These are phyloP conservation scores for Sporothrix globosa DNA, from an alignment of 2,329 filamentous ascomycete species.

Conservation along the genomic window DNA sequence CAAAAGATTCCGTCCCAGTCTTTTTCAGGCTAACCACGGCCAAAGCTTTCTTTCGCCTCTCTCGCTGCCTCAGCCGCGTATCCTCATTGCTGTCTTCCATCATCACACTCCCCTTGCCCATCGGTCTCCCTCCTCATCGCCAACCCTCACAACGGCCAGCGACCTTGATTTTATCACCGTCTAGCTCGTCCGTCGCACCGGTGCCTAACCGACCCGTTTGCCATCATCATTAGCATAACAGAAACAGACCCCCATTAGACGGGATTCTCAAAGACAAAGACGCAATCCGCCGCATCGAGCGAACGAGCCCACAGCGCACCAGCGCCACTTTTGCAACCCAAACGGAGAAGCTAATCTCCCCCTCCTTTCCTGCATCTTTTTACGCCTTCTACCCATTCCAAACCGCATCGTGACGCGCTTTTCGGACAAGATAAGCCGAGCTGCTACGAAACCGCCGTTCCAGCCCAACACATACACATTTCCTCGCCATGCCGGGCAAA, in stretches of 20 bases:
- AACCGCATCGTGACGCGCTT: slow-evolving; percentile 9
- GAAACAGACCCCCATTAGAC: slow-evolving; percentile 11
- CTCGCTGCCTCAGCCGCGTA: slow-evolving; percentile 31
- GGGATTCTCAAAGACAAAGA: slow-evolving; percentile 6
- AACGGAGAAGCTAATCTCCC: not conserved
- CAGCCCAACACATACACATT: slow-evolving; percentile 25
- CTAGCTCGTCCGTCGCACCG: not conserved
- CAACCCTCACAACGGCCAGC: slow-evolving; percentile 11
- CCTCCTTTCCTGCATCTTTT: not conserved
- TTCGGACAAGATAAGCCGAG: not conserved
- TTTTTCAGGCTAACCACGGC: slow-evolving; percentile 28
- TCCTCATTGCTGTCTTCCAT: slow-evolving; percentile 29
- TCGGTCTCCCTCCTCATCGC: not conserved
- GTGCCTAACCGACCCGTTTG: not conserved
- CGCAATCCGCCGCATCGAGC: slow-evolving; percentile 17
- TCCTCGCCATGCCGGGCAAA: slow-evolving; percentile 67
- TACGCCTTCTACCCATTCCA: not conserved
- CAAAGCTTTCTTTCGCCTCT: slow-evolving; percentile 28
- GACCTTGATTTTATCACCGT: slow-evolving; percentile 2
- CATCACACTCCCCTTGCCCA: slow-evolving; percentile 21
- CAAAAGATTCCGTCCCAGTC: slow-evolving; percentile 3
- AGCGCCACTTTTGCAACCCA: slow-evolving; percentile 16
- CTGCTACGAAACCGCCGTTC: not conserved
- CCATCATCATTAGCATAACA: not conserved
- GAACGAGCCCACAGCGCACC: slow-evolving; percentile 14